Evolutionary conservation across 768 basidiomycete genomes (phyloP).

Genomic region (Cystobasidium onofrii): DNA sequence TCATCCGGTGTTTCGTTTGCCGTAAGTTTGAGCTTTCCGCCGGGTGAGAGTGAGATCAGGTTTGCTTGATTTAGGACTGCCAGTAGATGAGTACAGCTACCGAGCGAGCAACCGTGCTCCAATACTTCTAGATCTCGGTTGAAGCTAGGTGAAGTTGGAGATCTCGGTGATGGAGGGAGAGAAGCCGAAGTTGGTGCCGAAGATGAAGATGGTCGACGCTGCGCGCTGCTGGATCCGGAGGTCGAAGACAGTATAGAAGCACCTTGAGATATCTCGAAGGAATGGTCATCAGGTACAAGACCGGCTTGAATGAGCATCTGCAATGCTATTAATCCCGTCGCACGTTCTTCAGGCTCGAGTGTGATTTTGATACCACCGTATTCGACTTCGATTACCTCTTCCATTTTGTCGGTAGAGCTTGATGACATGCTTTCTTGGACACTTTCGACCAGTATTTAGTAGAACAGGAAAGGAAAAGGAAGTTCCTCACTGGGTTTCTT

Average conservation of each 20-base stretch:
- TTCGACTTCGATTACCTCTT: not conserved
- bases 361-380: not conserved
- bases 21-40: not conserved
- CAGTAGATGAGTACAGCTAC: not conserved
- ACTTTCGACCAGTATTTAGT: no score
- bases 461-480: no score
- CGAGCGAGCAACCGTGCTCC: not conserved
- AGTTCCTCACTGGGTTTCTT: no score
- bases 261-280: not conserved
- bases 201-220: not conserved
- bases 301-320: constrained; percentile 10
- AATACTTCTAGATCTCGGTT: not conserved
- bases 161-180: not conserved
- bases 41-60: not conserved
- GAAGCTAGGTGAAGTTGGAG: not conserved
- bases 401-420: not conserved
- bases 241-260: not conserved
- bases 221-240: not conserved
- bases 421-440: not conserved
- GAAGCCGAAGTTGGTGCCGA: not conserved
- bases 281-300: not conserved
- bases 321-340: not conserved
- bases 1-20: not conserved
- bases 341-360: not conserved
- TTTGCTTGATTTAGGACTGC: not conserved